Evolutionary conservation across 2,329 filamentous ascomycete genomes (phyloP), one percentile per base, ranked within the genome.

Genomic region (Clarireedia sp.): DNA sequence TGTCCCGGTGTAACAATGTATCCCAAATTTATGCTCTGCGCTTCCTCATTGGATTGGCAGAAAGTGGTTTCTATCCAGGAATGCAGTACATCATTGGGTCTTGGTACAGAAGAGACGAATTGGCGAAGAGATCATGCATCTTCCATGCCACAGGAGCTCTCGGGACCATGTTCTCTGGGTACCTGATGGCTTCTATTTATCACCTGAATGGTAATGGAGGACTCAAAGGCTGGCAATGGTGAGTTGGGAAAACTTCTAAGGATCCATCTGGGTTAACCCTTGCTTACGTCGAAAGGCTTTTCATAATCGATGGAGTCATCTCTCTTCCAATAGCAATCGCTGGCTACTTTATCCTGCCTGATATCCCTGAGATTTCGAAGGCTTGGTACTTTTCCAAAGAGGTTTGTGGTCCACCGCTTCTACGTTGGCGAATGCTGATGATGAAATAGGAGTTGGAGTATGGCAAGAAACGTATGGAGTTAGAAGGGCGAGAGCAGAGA

Each of bases 121-220:
- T 66, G 3, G 61, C 57, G 9, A 82, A 76, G 0, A 74, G 77
- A 51, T 71, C 72, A 21, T 80, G 82, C 65, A 75, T 84, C 0
- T 81, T 78, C 9, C 83, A 82, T 67, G 73, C 81, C 3, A 78
- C 74, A 17, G 80, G 78, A 10, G 75, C 83, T 44, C 77, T 78
- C 0, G 81, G 80, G 0, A 51, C 60, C 2, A 71, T 75, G 69
- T 74, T 74, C 53, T 68, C 70, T 1, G 74, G 73, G 1, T 75
- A 74, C 51, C 64, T 76, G 1, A 72, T 75, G 63, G 70, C 72
- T 0, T 73, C 68, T 2, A 66, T 74, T 0, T 74, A 74, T 48
- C 69, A 71, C 14, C 70, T 75, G 58, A 64, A 74, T 41, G 71
- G 71, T 0, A 62, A 60, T 1, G 56, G 61, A 8, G 72, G 72